Evolutionary conservation across 2,329 filamentous ascomycete genomes (phyloP).

Genomic region (Exophiala sideris): DNA sequence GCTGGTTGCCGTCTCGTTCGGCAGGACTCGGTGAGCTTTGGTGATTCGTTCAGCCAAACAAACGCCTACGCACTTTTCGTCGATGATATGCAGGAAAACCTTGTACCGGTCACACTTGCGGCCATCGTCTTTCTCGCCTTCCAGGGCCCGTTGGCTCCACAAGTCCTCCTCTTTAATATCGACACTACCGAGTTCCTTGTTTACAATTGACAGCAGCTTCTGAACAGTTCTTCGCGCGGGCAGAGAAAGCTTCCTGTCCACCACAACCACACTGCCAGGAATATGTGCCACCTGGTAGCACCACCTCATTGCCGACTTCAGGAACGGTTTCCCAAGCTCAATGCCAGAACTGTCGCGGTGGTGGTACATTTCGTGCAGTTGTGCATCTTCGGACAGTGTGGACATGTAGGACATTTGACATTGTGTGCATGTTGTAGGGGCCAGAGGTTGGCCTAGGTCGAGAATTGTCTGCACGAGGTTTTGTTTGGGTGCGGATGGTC

Average conservation of each 20-base stretch:
- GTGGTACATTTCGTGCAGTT: slow-evolving; percentile 63
- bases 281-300: slow-evolving; percentile 51
- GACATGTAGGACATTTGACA: slow-evolving; percentile 67
- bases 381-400: slow-evolving; percentile 59
- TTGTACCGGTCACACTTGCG: slow-evolving; percentile 50
- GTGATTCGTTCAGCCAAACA: slow-evolving; percentile 61
- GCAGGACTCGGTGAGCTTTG: slow-evolving; percentile 50
- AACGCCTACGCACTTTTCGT: slow-evolving; percentile 60
- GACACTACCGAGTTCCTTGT: slow-evolving; percentile 60
- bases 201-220: slow-evolving; percentile 60
- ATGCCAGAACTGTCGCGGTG: slow-evolving; percentile 60
- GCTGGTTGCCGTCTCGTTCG: slow-evolving; percentile 16
- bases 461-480: slow-evolving; percentile 59
- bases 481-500: slow-evolving; percentile 18
- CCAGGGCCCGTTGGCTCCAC: slow-evolving; percentile 51
- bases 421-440: slow-evolving; percentile 54
- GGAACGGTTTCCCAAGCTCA: slow-evolving; percentile 58
- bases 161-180: slow-evolving; percentile 56
- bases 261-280: slow-evolving; percentile 54
- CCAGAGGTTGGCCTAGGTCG: slow-evolving; percentile 48
- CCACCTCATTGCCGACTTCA: slow-evolving; percentile 51
- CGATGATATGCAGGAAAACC: slow-evolving; percentile 60
- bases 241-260: slow-evolving; percentile 53
- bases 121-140: slow-evolving; percentile 34
- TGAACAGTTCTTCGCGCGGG: slow-evolving; percentile 52